These are phyloP conservation scores for Trichosporon sp. DNA, from an alignment of 1,284 basidiomycete species.

Conservation along the genomic window DNA sequence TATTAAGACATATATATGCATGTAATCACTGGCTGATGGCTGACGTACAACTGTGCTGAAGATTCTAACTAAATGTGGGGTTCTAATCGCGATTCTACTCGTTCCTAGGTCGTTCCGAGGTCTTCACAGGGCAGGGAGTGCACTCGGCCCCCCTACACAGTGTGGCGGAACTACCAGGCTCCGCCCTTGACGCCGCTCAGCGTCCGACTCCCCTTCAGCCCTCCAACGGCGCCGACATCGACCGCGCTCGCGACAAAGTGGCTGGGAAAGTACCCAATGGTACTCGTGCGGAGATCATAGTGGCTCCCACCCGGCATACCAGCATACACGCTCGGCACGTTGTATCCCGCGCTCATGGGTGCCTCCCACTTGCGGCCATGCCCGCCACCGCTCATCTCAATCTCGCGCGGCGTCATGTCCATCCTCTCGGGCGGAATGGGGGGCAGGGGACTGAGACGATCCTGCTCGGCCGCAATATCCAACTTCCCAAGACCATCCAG, in stretches of 20 bases:
- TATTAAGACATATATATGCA: constrained; percentile 20
- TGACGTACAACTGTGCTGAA: background rate
- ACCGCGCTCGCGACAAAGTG: constrained; percentile 3
- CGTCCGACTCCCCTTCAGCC: background rate
- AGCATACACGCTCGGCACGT: background rate
- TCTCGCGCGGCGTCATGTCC: constrained; percentile 5
- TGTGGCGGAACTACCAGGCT: background rate
- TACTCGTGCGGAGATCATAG: constrained; percentile 13
- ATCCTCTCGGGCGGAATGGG: background rate
- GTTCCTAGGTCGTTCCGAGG: background rate
- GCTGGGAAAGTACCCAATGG: constrained; percentile 7
- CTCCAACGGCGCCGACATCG: background rate
- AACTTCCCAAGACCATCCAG: background rate
- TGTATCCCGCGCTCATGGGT: constrained; percentile 9
- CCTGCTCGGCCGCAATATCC: background rate
- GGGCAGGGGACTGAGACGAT: background rate
- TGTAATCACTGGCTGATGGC: constrained; percentile 16
- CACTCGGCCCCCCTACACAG: no score
- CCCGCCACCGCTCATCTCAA: constrained; percentile 11
- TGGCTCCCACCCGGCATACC: constrained; percentile 9
- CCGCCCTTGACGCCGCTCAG: constrained; percentile 15
- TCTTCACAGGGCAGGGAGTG: background rate
- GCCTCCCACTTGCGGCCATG: background rate
- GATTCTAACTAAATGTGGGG: no score
- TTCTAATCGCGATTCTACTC: background rate